phyloP scores from a whole-genome alignment of 257 asterid species.

The Catharanthus roseus region DNA sequence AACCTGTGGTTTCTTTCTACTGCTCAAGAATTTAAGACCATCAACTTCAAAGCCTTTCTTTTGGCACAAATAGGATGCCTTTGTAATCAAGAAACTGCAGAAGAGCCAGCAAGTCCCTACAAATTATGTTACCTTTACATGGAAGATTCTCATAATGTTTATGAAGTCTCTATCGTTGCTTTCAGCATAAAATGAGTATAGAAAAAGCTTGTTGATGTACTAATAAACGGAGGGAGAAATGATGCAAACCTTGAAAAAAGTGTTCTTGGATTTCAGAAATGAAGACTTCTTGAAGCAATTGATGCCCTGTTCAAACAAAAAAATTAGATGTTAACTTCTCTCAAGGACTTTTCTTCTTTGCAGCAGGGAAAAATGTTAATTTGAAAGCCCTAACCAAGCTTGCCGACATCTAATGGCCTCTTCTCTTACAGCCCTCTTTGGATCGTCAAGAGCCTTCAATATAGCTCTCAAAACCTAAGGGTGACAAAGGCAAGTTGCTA shows the following conservation, averaged over 20 bases:
- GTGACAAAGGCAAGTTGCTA: slow-evolving; percentile 4
- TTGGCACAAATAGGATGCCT: not conserved
- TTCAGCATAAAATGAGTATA: not conserved
- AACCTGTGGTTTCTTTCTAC: not conserved
- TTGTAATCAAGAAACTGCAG: not conserved
- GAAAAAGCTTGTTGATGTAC: not conserved
- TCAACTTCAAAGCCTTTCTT: not conserved
- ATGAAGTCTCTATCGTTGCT: not conserved
- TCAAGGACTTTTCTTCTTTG: not conserved
- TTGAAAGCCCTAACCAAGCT: slow-evolving; percentile 53
- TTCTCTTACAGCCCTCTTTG: slow-evolving; percentile 76
- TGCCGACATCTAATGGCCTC: slow-evolving; percentile 90
- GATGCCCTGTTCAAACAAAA: slow-evolving; percentile 46
- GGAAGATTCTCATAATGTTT: not conserved
- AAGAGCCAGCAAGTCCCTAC: not conserved
- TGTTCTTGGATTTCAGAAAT: slow-evolving; percentile 23
- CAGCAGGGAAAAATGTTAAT: slow-evolving; percentile 3
- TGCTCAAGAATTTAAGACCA: not conserved
- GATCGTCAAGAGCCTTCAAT: slow-evolving; percentile 79
- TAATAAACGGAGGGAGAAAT: not conserved
- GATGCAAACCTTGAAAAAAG: slow-evolving; percentile 16
- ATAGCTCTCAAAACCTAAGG: slow-evolving; percentile 72
- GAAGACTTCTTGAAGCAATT: slow-evolving; percentile 45
- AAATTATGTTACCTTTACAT: not conserved
- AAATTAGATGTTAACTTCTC: not conserved